Conservation (phyloP, 179 eudicot species). For the Sideroxylon spinosum region DNA sequence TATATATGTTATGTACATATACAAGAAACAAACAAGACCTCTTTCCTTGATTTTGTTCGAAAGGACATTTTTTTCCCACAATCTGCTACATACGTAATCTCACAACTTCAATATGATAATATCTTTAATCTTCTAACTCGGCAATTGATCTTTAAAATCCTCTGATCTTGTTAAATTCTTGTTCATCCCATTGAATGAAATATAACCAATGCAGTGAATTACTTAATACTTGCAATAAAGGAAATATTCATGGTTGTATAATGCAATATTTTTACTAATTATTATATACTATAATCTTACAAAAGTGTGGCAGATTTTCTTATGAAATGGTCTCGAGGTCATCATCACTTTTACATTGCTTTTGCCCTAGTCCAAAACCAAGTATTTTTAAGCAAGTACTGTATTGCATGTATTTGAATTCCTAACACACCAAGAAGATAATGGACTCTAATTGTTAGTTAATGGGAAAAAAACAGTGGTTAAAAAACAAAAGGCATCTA, state of each 20-base stretch:
- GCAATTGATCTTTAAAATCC: neutral
- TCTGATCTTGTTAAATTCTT: neutral
- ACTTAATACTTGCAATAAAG: neutral
- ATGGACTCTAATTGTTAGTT: neutral
- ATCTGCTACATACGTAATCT: neutral
- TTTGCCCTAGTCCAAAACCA: slow-evolving; percentile 1
- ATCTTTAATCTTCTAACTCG: neutral
- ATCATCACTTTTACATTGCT: neutral
- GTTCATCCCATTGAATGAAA: neutral
- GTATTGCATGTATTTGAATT: neutral
- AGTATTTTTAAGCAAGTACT: neutral
- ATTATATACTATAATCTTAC: neutral
- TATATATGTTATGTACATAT: neutral
- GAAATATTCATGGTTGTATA: too few species aligned
- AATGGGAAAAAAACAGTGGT: neutral
- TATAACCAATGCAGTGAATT: slow-evolving; percentile 3
- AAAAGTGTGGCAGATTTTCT: neutral
- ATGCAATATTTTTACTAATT: neutral
- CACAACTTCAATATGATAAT: neutral
- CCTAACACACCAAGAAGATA: neutral
- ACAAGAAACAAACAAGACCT: neutral
- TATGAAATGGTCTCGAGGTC: neutral
- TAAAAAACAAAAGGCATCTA: slow-evolving; percentile 18
- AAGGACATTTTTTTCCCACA: neutral
- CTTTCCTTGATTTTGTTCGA: neutral